A percentile compares a stretch with the other conserved stretches of the same genome.
Conservation (phyloP, 495 filamentous ascomycete genomes). For the Platismatia glauca region DNA sequence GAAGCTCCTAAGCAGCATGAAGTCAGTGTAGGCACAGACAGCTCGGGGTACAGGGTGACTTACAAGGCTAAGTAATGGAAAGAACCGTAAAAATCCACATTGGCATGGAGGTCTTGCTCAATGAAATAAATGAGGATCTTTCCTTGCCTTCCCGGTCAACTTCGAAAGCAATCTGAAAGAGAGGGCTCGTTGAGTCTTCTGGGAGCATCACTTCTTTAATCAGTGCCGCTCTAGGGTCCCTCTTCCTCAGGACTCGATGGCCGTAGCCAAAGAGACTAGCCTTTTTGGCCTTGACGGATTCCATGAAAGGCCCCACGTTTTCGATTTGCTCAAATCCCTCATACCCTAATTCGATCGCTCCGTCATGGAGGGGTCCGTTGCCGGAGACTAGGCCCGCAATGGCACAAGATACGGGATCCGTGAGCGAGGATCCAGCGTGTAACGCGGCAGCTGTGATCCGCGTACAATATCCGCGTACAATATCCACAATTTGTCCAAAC, state of each 20-base stretch:
- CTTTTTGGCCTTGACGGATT: constrained; percentile 41
- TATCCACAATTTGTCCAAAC: constrained; percentile 35
- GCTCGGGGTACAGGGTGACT: constrained; percentile 21
- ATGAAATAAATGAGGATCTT: constrained; percentile 43
- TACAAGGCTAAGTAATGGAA: constrained; percentile 42
- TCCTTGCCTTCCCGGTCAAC: constrained; percentile 37
- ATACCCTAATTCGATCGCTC: constrained; percentile 43
- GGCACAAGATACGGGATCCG: constrained; percentile 39
- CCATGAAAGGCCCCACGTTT: constrained; percentile 26
- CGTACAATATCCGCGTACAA: constrained; percentile 44
- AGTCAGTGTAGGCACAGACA: constrained; percentile 32
- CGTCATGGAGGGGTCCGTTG: constrained; percentile 44
- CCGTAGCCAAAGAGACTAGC: constrained; percentile 46
- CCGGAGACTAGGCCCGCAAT: constrained; percentile 33
- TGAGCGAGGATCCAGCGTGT: constrained; percentile 40
- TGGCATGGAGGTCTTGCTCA: constrained; percentile 37
- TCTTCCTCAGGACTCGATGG: constrained; percentile 43
- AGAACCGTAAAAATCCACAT: constrained; percentile 43
- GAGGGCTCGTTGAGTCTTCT: constrained; percentile 34
- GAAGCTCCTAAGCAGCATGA: not conserved
- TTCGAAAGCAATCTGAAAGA: constrained; percentile 40
- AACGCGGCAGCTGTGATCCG: constrained; percentile 42
- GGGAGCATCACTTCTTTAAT: constrained; percentile 36
- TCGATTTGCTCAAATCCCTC: constrained; percentile 36
- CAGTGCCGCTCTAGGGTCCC: constrained; percentile 37